Conservation (phyloP, 495 filamentous ascomycete genomes). For the Penicillium paradoxum region DNA sequence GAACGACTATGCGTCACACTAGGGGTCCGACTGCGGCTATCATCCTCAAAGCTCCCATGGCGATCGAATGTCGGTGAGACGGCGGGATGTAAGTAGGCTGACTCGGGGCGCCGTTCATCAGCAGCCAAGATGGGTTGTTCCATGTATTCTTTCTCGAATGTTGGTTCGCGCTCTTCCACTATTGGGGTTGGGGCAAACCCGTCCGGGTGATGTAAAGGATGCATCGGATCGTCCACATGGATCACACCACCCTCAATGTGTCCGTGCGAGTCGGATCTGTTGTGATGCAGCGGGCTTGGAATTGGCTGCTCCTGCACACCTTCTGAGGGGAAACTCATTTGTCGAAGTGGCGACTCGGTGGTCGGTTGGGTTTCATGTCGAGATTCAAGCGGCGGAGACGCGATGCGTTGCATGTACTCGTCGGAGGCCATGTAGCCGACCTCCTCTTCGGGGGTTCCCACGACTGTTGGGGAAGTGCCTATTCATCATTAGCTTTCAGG, state of each 20-base stretch:
- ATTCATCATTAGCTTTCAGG: slow-evolving; percentile 8
- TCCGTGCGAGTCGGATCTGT: slow-evolving; percentile 14
- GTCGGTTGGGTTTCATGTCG: slow-evolving; percentile 38
- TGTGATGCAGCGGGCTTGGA: slow-evolving; percentile 10
- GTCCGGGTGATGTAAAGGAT: slow-evolving; percentile 57
- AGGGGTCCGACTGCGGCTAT: slow-evolving; percentile 46
- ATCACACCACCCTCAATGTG: slow-evolving; percentile 57
- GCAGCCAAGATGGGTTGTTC: slow-evolving; percentile 82
- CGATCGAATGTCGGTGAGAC: slow-evolving; percentile 63
- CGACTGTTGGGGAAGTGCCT: slow-evolving; percentile 47
- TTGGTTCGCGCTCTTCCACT: slow-evolving; percentile 9
- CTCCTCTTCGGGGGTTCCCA: slow-evolving; percentile 70
- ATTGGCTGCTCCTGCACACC: slow-evolving; percentile 7
- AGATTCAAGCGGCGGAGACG: slow-evolving; percentile 57
- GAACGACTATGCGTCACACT: slow-evolving; percentile 61
- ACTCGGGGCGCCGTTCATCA: slow-evolving; percentile 82
- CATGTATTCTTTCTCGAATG: slow-evolving; percentile 26
- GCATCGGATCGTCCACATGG: slow-evolving; percentile 69
- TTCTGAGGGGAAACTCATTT: slow-evolving; percentile 46
- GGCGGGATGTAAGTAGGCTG: slow-evolving; percentile 64
- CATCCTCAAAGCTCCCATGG: slow-evolving; percentile 55
- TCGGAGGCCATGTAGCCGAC: slow-evolving; percentile 77
- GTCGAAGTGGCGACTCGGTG: slow-evolving; percentile 55
- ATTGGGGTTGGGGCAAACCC: slow-evolving; percentile 45
- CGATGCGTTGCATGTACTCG: slow-evolving; percentile 66